Percentiles rank a stretch among this genome's conserved stretches.
Evolutionary conservation across 2,329 filamentous ascomycete species (phyloP).

Genomic region (Cryphonectria radicalis): DNA sequence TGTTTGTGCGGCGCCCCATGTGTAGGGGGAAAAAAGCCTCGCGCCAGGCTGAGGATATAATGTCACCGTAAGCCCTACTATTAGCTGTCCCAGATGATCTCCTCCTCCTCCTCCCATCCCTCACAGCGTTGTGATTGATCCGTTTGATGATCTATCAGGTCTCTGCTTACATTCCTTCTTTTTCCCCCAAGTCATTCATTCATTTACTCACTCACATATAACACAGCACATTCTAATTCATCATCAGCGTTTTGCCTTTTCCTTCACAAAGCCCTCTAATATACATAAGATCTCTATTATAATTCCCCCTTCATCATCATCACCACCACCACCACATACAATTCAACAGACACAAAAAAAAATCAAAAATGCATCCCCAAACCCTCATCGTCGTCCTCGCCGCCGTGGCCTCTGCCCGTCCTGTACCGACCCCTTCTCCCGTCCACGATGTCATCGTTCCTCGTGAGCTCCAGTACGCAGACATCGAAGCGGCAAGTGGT

Average conservation of each 20-base stretch:
- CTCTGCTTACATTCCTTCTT: conserved; percentile 2
- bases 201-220: background rate
- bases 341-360: background rate
- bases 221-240: background rate
- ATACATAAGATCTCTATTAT: background rate
- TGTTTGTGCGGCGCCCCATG: background rate
- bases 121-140: background rate
- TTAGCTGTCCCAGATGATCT: background rate
- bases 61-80: background rate
- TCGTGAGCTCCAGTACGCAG: conserved; percentile 15
- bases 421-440: background rate
- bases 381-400: conserved; percentile 7
- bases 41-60: background rate
- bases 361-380: conserved; percentile 13
- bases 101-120: background rate
- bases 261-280: background rate
- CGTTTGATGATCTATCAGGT: background rate
- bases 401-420: conserved; percentile 14
- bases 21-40: background rate
- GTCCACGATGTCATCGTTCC: background rate
- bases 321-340: background rate
- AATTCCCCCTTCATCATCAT: background rate
- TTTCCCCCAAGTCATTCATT: background rate
- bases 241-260: background rate
- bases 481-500: conserved; percentile 8